These are phyloP conservation scores for Pseudonectria foliicola DNA, from an alignment of 2,329 filamentous ascomycete genomes.

Conservation along the genomic window DNA sequence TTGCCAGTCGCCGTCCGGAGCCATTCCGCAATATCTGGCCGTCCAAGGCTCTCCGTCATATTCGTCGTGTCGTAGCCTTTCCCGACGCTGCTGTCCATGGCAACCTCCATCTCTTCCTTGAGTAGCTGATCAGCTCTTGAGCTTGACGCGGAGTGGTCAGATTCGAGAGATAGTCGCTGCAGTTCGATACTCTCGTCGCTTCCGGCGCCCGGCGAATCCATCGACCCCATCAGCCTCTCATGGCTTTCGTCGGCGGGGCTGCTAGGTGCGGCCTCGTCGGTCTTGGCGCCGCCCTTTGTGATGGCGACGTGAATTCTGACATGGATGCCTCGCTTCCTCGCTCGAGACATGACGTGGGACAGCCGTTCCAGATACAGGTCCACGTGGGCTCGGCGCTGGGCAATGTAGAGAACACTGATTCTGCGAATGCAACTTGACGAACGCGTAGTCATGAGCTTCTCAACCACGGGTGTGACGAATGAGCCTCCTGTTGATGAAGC, in stretches of 20 bases:
- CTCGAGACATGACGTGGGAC: slow-evolving; percentile 7
- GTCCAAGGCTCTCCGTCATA: slow-evolving; percentile 15
- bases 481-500: slow-evolving; percentile 18
- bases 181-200: slow-evolving; percentile 11
- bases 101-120: slow-evolving; percentile 19
- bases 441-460: slow-evolving; percentile 13
- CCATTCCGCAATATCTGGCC: slow-evolving; percentile 17
- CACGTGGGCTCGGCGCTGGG: slow-evolving; percentile 11
- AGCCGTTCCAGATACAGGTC: slow-evolving; percentile 14
- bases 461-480: slow-evolving; percentile 16
- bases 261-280: slow-evolving; percentile 1
- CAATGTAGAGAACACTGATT: slow-evolving; percentile 16
- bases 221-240: slow-evolving; percentile 14
- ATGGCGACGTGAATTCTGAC: slow-evolving; percentile 16
- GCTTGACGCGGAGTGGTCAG: slow-evolving; percentile 8
- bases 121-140: slow-evolving; percentile 14
- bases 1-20: slow-evolving; percentile 9
- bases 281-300: slow-evolving; percentile 5
- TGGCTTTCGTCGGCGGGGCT: slow-evolving; percentile 13
- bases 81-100: slow-evolving; percentile 4
- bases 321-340: slow-evolving; percentile 18
- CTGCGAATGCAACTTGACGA: slow-evolving; percentile 14
- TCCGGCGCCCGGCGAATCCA: slow-evolving; percentile 1
- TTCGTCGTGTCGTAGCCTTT: slow-evolving; percentile 8
- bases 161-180: slow-evolving; percentile 18